Conservation (phyloP, 495 filamentous ascomycete species). For the Trichoderma asperelloides region DNA sequence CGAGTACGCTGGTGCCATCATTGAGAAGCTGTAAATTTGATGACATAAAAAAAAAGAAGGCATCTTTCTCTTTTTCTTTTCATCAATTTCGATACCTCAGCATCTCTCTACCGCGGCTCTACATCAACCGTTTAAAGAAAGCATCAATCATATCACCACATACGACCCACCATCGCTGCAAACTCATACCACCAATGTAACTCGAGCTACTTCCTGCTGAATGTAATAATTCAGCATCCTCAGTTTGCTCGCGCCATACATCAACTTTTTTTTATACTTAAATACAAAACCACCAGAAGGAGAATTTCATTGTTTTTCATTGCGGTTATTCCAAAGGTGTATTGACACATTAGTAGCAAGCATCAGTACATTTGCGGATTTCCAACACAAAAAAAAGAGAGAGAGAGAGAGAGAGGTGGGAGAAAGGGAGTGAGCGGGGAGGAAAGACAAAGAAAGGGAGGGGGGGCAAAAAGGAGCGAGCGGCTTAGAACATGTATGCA, state of each 20-base stretch:
- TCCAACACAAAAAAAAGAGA: neutral
- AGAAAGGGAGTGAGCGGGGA: too few relatives aligned
- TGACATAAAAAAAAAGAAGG: conserved; percentile 19
- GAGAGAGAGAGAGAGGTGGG: neutral
- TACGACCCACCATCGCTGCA: neutral
- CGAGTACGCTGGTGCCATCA: conserved; percentile 88
- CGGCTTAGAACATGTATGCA: neutral
- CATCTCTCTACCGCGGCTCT: neutral
- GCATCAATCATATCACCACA: neutral
- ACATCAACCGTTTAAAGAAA: neutral
- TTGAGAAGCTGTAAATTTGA: conserved; percentile 62
- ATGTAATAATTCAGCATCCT: neutral
- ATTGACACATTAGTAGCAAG: conserved; percentile 1
- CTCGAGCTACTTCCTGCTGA: neutral
- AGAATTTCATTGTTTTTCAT: neutral
- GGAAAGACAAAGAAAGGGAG: neutral
- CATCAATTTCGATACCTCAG: neutral
- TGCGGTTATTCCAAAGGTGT: neutral
- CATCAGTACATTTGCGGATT: neutral
- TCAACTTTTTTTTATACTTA: neutral
- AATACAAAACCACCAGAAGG: neutral
- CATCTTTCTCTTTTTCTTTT: neutral
- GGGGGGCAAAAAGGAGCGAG: neutral
- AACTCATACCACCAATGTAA: neutral
- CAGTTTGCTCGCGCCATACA: neutral